These are phyloP conservation scores for Phytophthora tentaculata DNA, from an alignment of 352 stramenopile genomes.

Conservation along the genomic window DNA sequence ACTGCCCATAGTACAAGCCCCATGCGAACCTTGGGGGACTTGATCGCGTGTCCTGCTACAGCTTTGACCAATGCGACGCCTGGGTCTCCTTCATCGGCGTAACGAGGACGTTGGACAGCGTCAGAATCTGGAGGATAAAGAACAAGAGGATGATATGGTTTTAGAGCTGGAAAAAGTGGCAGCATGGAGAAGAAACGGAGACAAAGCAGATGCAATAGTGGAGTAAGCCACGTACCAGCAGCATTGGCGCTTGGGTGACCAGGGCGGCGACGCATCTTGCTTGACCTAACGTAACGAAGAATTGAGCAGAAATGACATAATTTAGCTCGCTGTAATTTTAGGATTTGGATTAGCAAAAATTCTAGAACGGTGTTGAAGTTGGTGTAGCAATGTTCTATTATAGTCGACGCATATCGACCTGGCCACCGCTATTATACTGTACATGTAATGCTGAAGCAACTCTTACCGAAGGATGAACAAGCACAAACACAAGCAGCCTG, in stretches of 20 bases:
- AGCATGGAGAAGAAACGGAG: constrained; percentile 4
- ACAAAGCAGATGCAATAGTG: constrained; percentile 3
- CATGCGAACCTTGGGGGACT: constrained; percentile 72
- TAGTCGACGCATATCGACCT: background rate
- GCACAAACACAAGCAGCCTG: constrained; percentile 30
- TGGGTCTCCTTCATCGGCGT: constrained; percentile 40
- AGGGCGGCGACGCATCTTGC: constrained; percentile 45
- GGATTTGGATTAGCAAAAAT: constrained; percentile 2
- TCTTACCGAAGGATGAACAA: constrained; percentile 12
- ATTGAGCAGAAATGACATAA: constrained; percentile 5
- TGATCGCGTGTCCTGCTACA: constrained; percentile 54
- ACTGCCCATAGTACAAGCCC: constrained; percentile 71
- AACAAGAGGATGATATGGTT: too few relatives aligned
- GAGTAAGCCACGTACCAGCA: constrained; percentile 19
- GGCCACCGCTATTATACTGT: too few relatives aligned
- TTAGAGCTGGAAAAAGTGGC: constrained; percentile 4
- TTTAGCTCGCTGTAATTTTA: constrained; percentile 1
- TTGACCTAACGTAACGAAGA: too few relatives aligned
- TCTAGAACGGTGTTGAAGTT: background rate
- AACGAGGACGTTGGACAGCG: constrained; percentile 37
- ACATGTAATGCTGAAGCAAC: too few relatives aligned
- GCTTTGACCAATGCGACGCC: constrained; percentile 60
- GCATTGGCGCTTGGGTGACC: constrained; percentile 26
- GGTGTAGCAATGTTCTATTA: constrained; percentile 4
- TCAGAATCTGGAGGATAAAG: constrained; percentile 29